Evolutionary conservation across 1,139 yeast genomes (phyloP).

Genomic region (Saccharomyces hybrid): DNA sequence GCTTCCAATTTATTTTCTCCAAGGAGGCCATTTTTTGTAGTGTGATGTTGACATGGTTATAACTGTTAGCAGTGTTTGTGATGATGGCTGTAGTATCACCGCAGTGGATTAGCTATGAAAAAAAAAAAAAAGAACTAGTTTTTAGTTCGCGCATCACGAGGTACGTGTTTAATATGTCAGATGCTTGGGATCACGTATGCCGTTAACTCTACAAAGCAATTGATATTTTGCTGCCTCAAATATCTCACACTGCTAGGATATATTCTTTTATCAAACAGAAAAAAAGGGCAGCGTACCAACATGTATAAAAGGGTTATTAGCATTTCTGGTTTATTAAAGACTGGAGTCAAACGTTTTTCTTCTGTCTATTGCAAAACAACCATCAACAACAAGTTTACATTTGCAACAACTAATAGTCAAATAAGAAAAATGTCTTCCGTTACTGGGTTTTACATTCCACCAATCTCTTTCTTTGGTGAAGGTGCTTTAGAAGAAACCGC

Average conservation of each 20-base stretch:
- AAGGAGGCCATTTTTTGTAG: background rate
- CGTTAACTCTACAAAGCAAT: background rate
- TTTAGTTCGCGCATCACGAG: background rate
- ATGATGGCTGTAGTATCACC: background rate
- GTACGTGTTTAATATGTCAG: background rate
- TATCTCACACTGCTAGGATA: background rate
- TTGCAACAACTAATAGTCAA: background rate
- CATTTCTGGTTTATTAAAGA: background rate
- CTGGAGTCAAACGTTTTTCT: background rate
- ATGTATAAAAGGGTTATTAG: background rate
- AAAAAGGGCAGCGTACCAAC: background rate
- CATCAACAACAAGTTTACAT: background rate
- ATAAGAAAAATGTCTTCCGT: slow-evolving; percentile 8
- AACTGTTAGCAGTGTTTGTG: background rate
- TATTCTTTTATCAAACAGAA: background rate
- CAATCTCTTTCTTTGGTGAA: slow-evolving; percentile 18
- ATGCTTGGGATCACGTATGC: background rate
- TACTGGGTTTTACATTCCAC: slow-evolving; percentile 17
- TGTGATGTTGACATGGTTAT: background rate
- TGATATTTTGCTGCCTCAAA: background rate
- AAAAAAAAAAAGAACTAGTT: background rate
- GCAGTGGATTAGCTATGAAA: background rate
- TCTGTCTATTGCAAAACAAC: background rate
- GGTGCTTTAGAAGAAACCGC: slow-evolving; percentile 18
- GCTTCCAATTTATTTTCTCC: background rate